These are phyloP conservation scores for Pelargonium citronellum DNA, from an alignment of 441 rosid species.

Conservation along the genomic window DNA sequence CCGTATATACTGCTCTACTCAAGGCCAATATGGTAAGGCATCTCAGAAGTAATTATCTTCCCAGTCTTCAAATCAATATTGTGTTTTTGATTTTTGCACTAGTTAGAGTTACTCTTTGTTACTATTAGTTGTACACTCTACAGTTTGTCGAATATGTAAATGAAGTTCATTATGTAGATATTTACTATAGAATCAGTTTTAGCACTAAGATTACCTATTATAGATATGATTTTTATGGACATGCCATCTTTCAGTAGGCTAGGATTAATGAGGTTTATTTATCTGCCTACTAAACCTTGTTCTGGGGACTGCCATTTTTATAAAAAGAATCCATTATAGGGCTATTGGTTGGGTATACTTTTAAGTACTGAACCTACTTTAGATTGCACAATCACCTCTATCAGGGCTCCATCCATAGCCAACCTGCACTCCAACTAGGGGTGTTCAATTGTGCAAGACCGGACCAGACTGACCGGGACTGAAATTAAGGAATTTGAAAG, in stretches of 20 bases:
- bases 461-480: too few species aligned
- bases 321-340: too few species aligned
- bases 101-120: too few species aligned
- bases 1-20: constrained; percentile 68
- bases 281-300: not conserved
- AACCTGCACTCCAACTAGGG: not conserved
- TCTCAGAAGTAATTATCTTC: not conserved
- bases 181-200: too few species aligned
- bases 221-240: not conserved
- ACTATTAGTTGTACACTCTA: too few species aligned
- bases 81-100: too few species aligned
- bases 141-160: not conserved
- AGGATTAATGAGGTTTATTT: not conserved
- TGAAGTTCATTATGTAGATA: not conserved
- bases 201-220: not conserved
- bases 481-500: too few species aligned
- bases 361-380: not conserved
- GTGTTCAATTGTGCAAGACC: too few species aligned
- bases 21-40: constrained; percentile 72
- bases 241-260: not conserved
- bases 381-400: not conserved
- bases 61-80: too few species aligned
- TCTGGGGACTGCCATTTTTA: constrained; percentile 6
- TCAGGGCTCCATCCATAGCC: not conserved
- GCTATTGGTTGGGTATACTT: too few species aligned